Evolutionary conservation across 2,329 filamentous ascomycete genomes (phyloP).

Genomic region (Hypomyces perniciosus): DNA sequence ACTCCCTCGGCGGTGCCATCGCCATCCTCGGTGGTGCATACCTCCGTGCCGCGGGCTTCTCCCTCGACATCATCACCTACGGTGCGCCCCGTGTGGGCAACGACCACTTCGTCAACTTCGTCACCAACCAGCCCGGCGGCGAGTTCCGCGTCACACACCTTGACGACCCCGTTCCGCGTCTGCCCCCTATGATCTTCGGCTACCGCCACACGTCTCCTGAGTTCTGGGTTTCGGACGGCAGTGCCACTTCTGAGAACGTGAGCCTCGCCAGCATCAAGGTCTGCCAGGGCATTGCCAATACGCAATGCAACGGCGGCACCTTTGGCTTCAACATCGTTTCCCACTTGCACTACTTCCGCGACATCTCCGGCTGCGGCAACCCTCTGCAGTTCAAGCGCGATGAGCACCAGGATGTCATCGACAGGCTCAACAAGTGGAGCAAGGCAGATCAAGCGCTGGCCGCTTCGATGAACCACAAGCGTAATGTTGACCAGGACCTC

Average conservation of each 20-base stretch:
- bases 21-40: slow-evolving; percentile 54
- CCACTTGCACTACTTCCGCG: slow-evolving; percentile 45
- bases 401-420: slow-evolving; percentile 32
- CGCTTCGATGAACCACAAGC: background rate
- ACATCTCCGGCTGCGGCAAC: slow-evolving; percentile 35
- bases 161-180: slow-evolving; percentile 60
- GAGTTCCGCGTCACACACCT: slow-evolving; percentile 62
- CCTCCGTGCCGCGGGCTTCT: slow-evolving; percentile 42
- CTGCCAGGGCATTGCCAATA: slow-evolving; percentile 44
- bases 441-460: slow-evolving; percentile 29
- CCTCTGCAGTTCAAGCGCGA: slow-evolving; percentile 22
- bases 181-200: slow-evolving; percentile 55
- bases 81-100: slow-evolving; percentile 63
- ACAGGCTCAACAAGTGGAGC: slow-evolving; percentile 31
- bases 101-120: slow-evolving; percentile 44
- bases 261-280: slow-evolving; percentile 35
- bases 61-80: slow-evolving; percentile 56
- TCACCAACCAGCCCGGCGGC: slow-evolving; percentile 45
- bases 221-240: slow-evolving; percentile 51
- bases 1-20: slow-evolving; percentile 63
- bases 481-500: slow-evolving; percentile 7
- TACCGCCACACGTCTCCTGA: slow-evolving; percentile 65
- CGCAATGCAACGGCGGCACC: slow-evolving; percentile 46
- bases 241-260: slow-evolving; percentile 30
- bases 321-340: slow-evolving; percentile 37